A percentile compares a stretch with the other conserved stretches of the same genome.
phyloP scores from a whole-genome alignment of 2,329 filamentous ascomycete genomes.

The Magnaporthiopsis incrustans region DNA sequence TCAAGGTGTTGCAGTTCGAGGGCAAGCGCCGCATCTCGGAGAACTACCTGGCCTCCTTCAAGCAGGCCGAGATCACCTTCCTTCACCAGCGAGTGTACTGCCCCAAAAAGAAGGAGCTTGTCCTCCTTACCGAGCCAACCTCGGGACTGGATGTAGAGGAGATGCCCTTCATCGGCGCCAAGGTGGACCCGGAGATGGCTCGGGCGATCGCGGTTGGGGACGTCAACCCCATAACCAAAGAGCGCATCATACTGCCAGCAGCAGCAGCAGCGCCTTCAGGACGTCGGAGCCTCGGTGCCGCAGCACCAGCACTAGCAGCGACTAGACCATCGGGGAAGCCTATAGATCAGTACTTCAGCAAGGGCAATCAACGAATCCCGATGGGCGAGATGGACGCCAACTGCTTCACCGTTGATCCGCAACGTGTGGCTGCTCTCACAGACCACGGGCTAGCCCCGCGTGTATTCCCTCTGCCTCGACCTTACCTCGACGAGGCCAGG shows the following conservation, averaged over 20 bases:
- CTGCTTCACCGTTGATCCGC: slow-evolving; percentile 46
- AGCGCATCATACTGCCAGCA: slow-evolving; percentile 39
- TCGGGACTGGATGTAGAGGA: slow-evolving; percentile 55
- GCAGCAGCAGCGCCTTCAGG: slow-evolving; percentile 29
- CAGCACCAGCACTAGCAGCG: slow-evolving; percentile 12
- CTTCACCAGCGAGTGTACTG: slow-evolving; percentile 93
- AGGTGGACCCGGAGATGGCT: slow-evolving; percentile 62
- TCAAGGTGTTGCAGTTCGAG: slow-evolving; percentile 81
- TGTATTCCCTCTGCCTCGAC: slow-evolving; percentile 51
- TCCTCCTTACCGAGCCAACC: slow-evolving; percentile 64
- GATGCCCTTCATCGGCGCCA: slow-evolving; percentile 74
- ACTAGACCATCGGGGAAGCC: slow-evolving; percentile 34
- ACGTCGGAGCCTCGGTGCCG: not conserved
- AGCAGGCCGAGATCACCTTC: slow-evolving; percentile 85
- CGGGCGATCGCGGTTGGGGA: slow-evolving; percentile 71
- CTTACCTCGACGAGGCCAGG: slow-evolving; percentile 38
- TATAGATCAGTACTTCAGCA: slow-evolving; percentile 48
- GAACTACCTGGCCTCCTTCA: slow-evolving; percentile 74
- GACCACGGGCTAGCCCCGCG: slow-evolving; percentile 42
- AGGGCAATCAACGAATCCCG: slow-evolving; percentile 40
- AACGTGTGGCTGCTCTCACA: slow-evolving; percentile 39
- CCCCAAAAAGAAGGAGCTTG: slow-evolving; percentile 59
- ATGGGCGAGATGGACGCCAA: slow-evolving; percentile 57
- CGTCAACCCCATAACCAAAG: slow-evolving; percentile 83
- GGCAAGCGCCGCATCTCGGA: slow-evolving; percentile 74